Evolutionary conservation across 2,329 filamentous ascomycete species (phyloP), one percentile per base, ranked within the genome.

Genomic region (Beauveria sp.): DNA sequence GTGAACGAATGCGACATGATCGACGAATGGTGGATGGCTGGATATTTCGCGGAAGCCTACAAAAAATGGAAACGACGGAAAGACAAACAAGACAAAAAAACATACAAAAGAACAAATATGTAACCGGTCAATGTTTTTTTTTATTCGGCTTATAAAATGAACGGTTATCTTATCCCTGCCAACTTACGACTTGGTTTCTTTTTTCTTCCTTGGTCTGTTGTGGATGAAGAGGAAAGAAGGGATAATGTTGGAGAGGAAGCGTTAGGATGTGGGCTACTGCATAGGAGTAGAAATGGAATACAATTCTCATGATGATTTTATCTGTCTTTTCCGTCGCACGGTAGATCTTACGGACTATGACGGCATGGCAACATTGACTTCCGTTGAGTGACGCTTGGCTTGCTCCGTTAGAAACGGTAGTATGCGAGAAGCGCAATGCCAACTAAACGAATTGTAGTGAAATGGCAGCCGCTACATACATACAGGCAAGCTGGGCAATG

Each of bases 251-350:
- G 43, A n/a, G 46, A 28, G 44, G 30, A 34, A 40, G 30, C 26
- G 20, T 14, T 5, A 46, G 44, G 55, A 48, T 30, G 55, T 48
- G 43, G 55, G 55, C 22, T 41, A 47, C 55, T 58, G 55, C 55
- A 51, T 58, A 58, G 56, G 56, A 59, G 56, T 59, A 59, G 56
- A 59, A 52, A 53, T 59, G 48, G 48, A 59, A 59, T 53, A 53
- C 46, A 56, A 57, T 57, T 57, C 55, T 56, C 43, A 56, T 57
- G 55, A 57, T 20, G 14, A 55, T 18, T 40, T 48, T 3, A 57
- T 26, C 2, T 37, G 50, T 3, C 40, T 44, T 14, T n/a, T n/a
- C 9, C 10, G 5, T 37, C 3, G 28, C 26, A 5, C 9, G 4
- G n/a, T 34, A 10, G 6, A 16, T n/a, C 5, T 20, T 48, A 10